These are phyloP conservation scores for Ceratocystis cacaofunesta DNA, from an alignment of 2,329 filamentous ascomycete genomes.

Conservation along the genomic window DNA sequence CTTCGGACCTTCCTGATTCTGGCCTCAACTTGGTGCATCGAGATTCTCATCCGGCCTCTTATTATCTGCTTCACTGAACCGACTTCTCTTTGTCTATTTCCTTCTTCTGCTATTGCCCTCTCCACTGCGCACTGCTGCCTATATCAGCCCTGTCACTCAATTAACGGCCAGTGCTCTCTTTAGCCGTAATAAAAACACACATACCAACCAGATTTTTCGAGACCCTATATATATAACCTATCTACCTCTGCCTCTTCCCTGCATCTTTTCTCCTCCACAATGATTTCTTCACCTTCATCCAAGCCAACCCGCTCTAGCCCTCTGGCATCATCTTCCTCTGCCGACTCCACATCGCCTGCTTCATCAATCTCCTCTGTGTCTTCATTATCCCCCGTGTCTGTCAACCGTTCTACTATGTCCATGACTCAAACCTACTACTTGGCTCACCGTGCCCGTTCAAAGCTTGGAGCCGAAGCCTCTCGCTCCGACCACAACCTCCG, in stretches of 20 bases:
- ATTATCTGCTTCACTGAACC: neutral
- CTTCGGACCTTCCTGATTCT: neutral
- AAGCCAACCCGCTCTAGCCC: constrained; percentile 8
- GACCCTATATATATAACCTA: neutral
- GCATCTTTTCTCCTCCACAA: constrained; percentile 6
- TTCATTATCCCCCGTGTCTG: constrained; percentile 22
- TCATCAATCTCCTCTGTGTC: constrained; percentile 27
- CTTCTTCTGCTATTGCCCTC: neutral
- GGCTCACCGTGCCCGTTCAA: constrained; percentile 86
- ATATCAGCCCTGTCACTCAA: constrained; percentile 4
- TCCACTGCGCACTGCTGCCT: neutral
- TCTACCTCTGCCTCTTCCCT: neutral
- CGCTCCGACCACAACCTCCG: constrained; percentile 87
- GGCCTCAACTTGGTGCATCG: neutral
- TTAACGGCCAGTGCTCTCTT: constrained; percentile 2
- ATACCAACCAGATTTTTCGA: neutral
- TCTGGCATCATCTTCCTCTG: constrained; percentile 18
- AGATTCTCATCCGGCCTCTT: neutral
- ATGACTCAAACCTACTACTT: constrained; percentile 98
- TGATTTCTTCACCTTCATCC: constrained; percentile 1
- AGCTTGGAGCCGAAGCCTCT: constrained; percentile 86
- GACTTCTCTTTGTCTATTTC: neutral
- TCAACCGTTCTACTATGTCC: constrained; percentile 73
- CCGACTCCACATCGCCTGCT: constrained; percentile 22
- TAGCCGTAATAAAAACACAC: neutral